A percentile compares a stretch with the other conserved stretches of the same genome.
Conservation (phyloP, 148 eudicot species). For the Fagopyrum tataricum region DNA sequence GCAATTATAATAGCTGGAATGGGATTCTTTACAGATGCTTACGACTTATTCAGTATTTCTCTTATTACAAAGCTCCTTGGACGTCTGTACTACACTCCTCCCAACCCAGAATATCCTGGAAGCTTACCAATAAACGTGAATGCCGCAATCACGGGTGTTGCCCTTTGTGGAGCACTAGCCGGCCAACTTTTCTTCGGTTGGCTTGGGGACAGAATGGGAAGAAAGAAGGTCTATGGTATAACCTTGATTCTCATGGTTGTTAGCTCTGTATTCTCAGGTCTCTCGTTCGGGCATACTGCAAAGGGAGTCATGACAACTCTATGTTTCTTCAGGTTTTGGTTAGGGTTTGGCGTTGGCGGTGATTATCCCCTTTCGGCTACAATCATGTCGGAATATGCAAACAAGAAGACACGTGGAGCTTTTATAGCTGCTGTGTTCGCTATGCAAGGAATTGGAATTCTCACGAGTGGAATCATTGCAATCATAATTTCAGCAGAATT, state of each 20-base stretch:
- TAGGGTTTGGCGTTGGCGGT: slow-evolving; percentile 75
- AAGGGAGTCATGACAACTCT: slow-evolving; percentile 58
- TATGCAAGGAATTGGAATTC: slow-evolving; percentile 70
- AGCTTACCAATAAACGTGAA: slow-evolving; percentile 48
- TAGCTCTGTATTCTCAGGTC: slow-evolving; percentile 50
- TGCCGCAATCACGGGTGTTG: slow-evolving; percentile 58
- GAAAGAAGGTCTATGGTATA: slow-evolving; percentile 64
- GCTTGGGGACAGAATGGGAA: slow-evolving; percentile 68
- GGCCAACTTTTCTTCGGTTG: slow-evolving; percentile 77
- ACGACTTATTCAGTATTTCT: slow-evolving; percentile 65
- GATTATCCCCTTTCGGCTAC: slow-evolving; percentile 75
- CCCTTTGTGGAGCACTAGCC: slow-evolving; percentile 56
- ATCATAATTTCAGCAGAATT: slow-evolving; percentile 37
- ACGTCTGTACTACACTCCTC: slow-evolving; percentile 49
- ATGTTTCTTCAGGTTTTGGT: slow-evolving; percentile 78
- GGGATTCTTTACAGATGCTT: slow-evolving; percentile 86
- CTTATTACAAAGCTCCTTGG: slow-evolving; percentile 57
- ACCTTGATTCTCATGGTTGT: slow-evolving; percentile 57
- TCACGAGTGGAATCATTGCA: slow-evolving; percentile 52
- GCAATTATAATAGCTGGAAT: slow-evolving; percentile 64
- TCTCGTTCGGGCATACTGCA: slow-evolving; percentile 37
- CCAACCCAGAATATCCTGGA: slow-evolving; percentile 33
- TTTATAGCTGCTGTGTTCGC: slow-evolving; percentile 75
- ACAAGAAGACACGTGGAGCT: slow-evolving; percentile 63
- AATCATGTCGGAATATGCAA: slow-evolving; percentile 75